Evolutionary conservation across 164 flowering plant genomes (phyloP).

Genomic region (Vitis labrusca): DNA sequence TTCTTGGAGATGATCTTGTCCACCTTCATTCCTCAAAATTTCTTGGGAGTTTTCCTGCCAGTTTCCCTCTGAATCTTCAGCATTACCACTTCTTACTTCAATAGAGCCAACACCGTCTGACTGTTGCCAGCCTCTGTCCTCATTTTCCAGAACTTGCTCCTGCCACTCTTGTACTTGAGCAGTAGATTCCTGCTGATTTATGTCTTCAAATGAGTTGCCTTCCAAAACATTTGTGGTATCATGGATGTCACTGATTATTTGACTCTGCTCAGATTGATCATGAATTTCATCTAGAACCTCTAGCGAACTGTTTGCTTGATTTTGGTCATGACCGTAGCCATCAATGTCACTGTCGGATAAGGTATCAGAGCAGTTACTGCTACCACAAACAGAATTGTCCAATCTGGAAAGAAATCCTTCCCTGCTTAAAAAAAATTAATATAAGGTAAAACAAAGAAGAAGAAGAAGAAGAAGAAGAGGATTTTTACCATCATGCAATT

Average conservation of each 20-base stretch:
- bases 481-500: too few species aligned
- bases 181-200: slow-evolving; percentile 14
- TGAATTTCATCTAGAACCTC: slow-evolving; percentile 13
- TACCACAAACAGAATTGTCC: slow-evolving; percentile 31
- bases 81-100: slow-evolving; percentile 22
- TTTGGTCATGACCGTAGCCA: slow-evolving; percentile 23
- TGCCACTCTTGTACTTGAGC: slow-evolving; percentile 24
- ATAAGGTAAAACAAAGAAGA: too few species aligned
- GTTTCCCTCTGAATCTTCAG: slow-evolving; percentile 8
- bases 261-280: slow-evolving; percentile 17
- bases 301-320: slow-evolving; percentile 18
- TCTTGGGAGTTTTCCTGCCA: slow-evolving; percentile 12
- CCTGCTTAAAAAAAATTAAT: slow-evolving; percentile 26
- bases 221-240: slow-evolving; percentile 13
- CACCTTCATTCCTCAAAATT: slow-evolving; percentile 16
- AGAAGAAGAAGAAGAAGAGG: too few species aligned
- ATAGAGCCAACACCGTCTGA: neutral
- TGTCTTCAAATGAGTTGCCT: slow-evolving; percentile 8
- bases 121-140: slow-evolving; percentile 21
- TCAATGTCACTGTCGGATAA: slow-evolving; percentile 25
- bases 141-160: slow-evolving; percentile 25
- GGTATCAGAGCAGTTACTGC: slow-evolving; percentile 30
- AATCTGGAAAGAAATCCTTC: slow-evolving; percentile 55
- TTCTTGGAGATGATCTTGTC: slow-evolving; percentile 20
- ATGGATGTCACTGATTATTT: slow-evolving; percentile 14